Conservation (phyloP, 495 filamentous ascomycete species). For the Tuber calosporum region DNA sequence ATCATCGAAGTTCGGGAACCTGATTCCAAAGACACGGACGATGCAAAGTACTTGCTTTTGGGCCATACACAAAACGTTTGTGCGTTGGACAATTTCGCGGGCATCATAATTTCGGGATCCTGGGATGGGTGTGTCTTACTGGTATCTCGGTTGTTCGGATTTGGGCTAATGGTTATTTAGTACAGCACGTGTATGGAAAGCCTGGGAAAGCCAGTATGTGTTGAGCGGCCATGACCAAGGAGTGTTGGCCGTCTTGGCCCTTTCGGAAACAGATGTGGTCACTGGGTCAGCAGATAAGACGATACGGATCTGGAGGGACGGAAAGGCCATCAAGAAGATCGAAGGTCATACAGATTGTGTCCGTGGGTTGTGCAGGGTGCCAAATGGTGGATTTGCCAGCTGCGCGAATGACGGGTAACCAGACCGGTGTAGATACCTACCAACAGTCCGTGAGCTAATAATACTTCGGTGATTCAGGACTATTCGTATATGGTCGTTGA, state of each 20-base stretch:
- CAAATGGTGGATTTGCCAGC: slow-evolving; percentile 48
- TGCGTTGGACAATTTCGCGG: slow-evolving; percentile 67
- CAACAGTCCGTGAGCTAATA: slow-evolving; percentile 17
- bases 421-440: not conserved
- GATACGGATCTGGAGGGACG: slow-evolving; percentile 73
- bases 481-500: slow-evolving; percentile 74
- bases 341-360: slow-evolving; percentile 71
- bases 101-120: slow-evolving; percentile 78
- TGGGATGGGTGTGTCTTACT: slow-evolving; percentile 69
- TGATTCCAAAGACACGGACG: slow-evolving; percentile 44
- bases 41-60: slow-evolving; percentile 74
- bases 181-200: slow-evolving; percentile 41
- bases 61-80: slow-evolving; percentile 86
- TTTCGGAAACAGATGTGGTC: slow-evolving; percentile 69
- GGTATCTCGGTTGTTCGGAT: not conserved
- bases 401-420: slow-evolving; percentile 41
- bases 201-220: slow-evolving; percentile 65
- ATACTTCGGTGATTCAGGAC: slow-evolving; percentile 22
- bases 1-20: slow-evolving; percentile 85
- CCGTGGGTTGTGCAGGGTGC: slow-evolving; percentile 74
- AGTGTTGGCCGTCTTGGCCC: slow-evolving; percentile 86
- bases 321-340: slow-evolving; percentile 59
- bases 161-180: slow-evolving; percentile 29
- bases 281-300: slow-evolving; percentile 88
- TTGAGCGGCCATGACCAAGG: slow-evolving; percentile 69